Conservation (phyloP, 352 stramenopile genomes). For the Phytopythium oedochilum region DNA sequence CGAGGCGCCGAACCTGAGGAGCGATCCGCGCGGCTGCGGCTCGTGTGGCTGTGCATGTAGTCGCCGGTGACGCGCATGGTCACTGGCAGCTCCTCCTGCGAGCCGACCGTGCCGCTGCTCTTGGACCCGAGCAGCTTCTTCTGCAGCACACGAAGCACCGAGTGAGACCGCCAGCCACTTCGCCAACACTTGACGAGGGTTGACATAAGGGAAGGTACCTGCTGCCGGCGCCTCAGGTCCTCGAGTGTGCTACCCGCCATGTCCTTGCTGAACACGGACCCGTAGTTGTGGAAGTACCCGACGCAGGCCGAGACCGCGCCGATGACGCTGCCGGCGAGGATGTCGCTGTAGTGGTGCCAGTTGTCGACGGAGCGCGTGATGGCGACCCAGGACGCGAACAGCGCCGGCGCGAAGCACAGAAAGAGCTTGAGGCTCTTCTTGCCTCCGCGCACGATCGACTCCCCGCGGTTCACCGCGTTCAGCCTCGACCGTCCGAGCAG, state of each 20-base stretch:
- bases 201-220: conserved; percentile 17
- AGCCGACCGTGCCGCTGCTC: background rate
- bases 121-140: conserved; percentile 1
- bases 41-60: background rate
- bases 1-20: background rate
- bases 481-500: conserved; percentile 64
- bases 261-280: conserved; percentile 54
- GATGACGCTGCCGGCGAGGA: conserved; percentile 58
- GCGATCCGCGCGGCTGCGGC: background rate
- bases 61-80: background rate
- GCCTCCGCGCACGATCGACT: conserved; percentile 44
- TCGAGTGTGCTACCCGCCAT: conserved; percentile 49
- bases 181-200: too few species aligned
- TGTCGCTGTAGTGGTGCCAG: conserved; percentile 83
- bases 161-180: background rate
- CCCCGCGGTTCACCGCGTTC: conserved; percentile 50
- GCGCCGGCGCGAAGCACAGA: conserved; percentile 61
- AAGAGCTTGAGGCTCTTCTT: conserved; percentile 74
- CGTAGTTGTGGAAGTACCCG: conserved; percentile 70
- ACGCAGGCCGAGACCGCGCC: conserved; percentile 45
- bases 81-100: background rate
- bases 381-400: conserved; percentile 68
- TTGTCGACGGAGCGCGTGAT: conserved; percentile 83
- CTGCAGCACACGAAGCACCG: background rate
- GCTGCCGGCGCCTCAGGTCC: conserved; percentile 27